Evolutionary conservation across 352 stramenopile species (phyloP).

Genomic region (Pythium scleroteichum): DNA sequence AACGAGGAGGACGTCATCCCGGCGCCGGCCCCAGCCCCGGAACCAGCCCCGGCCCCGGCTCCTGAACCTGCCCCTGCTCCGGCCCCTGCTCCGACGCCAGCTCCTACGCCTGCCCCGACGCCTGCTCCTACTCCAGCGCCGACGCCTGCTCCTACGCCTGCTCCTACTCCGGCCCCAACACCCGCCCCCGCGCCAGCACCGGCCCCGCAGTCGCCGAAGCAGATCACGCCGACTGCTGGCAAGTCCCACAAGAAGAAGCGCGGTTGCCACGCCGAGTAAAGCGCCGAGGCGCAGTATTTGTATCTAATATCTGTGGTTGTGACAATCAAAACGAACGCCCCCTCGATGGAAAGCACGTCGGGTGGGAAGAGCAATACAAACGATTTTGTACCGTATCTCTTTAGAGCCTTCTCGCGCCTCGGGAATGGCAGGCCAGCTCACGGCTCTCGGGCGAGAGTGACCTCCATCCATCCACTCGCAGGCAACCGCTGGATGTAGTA

Average conservation of each 20-base stretch:
- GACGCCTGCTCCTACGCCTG: not conserved
- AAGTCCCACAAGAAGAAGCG: conserved; percentile 18
- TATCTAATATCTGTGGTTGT: not conserved
- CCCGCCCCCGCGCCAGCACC: not conserved
- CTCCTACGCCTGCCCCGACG: not conserved
- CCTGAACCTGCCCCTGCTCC: not conserved
- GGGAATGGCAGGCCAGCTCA: no score
- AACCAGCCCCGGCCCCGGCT: not conserved
- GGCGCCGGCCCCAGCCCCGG: conserved; percentile 10
- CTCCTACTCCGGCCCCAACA: conserved; percentile 1
- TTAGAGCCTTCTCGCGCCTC: not conserved
- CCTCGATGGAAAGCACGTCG: conserved; percentile 5
- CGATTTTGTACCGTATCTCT: conserved; percentile 1
- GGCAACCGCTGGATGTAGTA: no score
- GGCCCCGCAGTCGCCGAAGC: conserved; percentile 13
- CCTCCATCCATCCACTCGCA: no score
- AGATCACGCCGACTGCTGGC: conserved; percentile 5
- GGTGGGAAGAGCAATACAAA: not conserved
- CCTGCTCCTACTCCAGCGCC: conserved; percentile 2
- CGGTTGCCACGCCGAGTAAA: conserved; percentile 32
- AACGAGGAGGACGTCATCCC: conserved; percentile 17
- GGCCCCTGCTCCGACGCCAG: not conserved
- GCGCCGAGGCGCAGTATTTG: not conserved
- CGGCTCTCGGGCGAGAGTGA: no score
- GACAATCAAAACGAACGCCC: not conserved